Base-by-base conservation (phyloP, 2,329 filamentous ascomycete species). In the Diaporthe nobilis region DNA sequence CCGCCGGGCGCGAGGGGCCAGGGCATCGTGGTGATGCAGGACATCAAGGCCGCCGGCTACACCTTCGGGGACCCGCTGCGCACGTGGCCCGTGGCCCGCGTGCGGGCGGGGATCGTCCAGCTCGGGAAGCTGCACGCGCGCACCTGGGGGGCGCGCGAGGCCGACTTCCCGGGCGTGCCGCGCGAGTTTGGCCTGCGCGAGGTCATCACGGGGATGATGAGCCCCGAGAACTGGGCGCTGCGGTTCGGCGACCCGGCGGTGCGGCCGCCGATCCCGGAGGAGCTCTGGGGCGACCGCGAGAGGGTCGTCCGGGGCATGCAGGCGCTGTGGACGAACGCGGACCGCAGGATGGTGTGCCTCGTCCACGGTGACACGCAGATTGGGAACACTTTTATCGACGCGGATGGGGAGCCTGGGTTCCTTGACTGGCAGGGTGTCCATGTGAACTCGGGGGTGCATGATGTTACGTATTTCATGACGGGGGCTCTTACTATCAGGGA, bases 361-460 rank as follows among this genome's bases (percentile, higher is more conserved):
- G 76, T 86, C 17, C 86, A 87, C 72, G 85, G 85, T 15, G 86
- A 87, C 71, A 82, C 85, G 15, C 86, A 87, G 75, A 81, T 85
- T 17, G 85, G 85, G 42, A 87, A 87, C 77, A 81, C 84, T n/a
- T 87, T 85, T 78, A 83, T 87, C 61, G 83, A 83, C 1, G 76
- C 80, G 3, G 80, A 83, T 2, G 82, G 81, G 0, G 65, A 79
- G 28, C 84, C 82, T 2, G 81, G 85, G 1, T 87, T 87, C 77
- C 75, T 87, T 1, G 85, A 87, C 80, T 87, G 85, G 85, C 84
- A 83, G 34, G 82, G 82, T 1, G 82, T 83, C 47, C 84, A 86
- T 77, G 84, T 86, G 47, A 85, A 82, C 0, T 86, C 84, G 5
- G 84, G 82, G 72, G 85, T 87, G 75, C 86, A 87, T 73, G 86